Evolutionary conservation across 2,329 filamentous ascomycete genomes (phyloP).

Genomic region (Microcyclospora pomicola): DNA sequence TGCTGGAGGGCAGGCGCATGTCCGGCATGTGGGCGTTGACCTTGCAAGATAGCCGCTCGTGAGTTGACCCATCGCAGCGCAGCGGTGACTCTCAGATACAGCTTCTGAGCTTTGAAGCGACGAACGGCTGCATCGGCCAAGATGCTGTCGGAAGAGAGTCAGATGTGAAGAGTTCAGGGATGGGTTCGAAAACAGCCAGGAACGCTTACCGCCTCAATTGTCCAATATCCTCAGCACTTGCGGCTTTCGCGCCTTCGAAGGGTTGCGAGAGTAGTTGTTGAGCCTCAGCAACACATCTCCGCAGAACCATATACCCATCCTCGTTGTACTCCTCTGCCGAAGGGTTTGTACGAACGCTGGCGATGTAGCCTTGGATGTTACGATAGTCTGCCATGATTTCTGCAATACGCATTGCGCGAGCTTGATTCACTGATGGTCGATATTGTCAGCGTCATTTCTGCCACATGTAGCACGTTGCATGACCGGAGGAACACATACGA

Average conservation of each 20-base stretch:
- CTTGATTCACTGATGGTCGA: conserved; percentile 42
- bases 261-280: conserved; percentile 40
- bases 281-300: conserved; percentile 42
- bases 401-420: conserved; percentile 46
- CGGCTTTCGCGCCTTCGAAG: conserved; percentile 23
- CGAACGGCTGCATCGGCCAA: conserved; percentile 46
- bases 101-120: conserved; percentile 47
- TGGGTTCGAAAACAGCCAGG: too few species aligned
- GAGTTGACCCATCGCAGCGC: conserved; percentile 45
- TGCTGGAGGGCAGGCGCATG: conserved; percentile 37
- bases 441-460: conserved; percentile 5
- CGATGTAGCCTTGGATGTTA: conserved; percentile 45
- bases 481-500: conserved; percentile 24
- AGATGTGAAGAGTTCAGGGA: too few species aligned
- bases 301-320: conserved; percentile 44
- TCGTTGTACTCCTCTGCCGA: conserved; percentile 43
- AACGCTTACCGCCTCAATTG: conserved; percentile 40
- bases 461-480: conserved; percentile 17
- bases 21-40: conserved; percentile 33
- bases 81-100: conserved; percentile 45
- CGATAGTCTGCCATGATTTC: conserved; percentile 53
- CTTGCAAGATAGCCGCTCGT: conserved; percentile 37
- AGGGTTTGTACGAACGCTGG: conserved; percentile 37
- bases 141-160: conserved; percentile 30
- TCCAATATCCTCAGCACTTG: conserved; percentile 39